Base-by-base conservation (phyloP, 164 flowering plant species). In the Piper longum region DNA sequence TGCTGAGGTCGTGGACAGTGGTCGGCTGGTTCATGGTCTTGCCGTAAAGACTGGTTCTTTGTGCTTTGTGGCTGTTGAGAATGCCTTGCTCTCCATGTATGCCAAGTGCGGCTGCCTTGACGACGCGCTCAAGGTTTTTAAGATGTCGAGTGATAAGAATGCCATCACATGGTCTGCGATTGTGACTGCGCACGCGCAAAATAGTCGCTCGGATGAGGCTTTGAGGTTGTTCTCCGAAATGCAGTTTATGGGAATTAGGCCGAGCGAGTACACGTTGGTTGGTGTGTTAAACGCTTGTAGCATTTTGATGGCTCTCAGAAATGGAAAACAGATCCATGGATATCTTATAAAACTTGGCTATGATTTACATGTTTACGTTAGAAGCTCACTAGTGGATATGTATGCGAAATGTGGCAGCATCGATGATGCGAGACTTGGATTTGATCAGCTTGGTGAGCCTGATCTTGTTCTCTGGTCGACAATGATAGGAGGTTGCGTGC, bases 121-220 rank as follows among this genome's bases (percentile, higher is more conserved):
- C 61, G 82, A 82, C 71, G 82, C 92, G 1, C 64, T 69, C 67
- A 43, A 44, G 51, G 64, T 69, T 16, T 89, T 89, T 74, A 78
- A 83, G 63, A 51, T 59, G 7, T 75, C 78, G 0, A 63, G 67
- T 67, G 79, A 75, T 56, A 87, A 80, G 82, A 81, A 89, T 57
- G 65, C 93, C 0, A 80, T 91, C 43, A 88, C 93, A 1, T 91
- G 97, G 97, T 86, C 96, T 7, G 97, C 97, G 0, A 82, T 91
- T 83, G 74, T 88, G 41, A 88, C 97, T 54, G 96, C 96, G 40
- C 80, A 67, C 70, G 85, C 97, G 0, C 96, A 88, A 69, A 70
- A 72, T 71, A 89, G 86, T 64, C 76, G 82, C 58, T 76, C 84
- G 60, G 55, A 36, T 6, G 74, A 75, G 77, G 89, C 97, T 16